These are phyloP conservation scores for Stemphylium vesicarium DNA, from an alignment of 2,329 filamentous ascomycete species.

Conservation along the genomic window DNA sequence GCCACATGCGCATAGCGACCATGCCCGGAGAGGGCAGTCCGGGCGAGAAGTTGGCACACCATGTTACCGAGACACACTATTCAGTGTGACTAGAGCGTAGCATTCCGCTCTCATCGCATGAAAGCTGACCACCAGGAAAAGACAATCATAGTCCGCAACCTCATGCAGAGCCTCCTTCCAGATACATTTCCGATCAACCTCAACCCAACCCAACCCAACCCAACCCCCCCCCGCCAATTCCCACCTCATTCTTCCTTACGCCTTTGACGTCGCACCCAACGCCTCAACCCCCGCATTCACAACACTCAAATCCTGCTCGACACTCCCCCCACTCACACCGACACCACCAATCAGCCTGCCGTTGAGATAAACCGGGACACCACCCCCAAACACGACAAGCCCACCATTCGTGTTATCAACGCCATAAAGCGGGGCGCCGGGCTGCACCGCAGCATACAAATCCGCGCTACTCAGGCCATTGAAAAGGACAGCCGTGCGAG, in stretches of 20 bases:
- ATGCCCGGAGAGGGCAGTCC: slow-evolving; percentile 7
- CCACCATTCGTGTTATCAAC: slow-evolving; percentile 38
- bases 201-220: too few relatives aligned
- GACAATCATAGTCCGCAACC: too few relatives aligned
- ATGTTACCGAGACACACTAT: background rate
- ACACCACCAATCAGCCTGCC: slow-evolving; percentile 37
- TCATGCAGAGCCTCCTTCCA: too few relatives aligned
- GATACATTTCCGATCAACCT: too few relatives aligned
- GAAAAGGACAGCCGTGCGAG: slow-evolving; percentile 36
- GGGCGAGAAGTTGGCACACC: slow-evolving; percentile 7
- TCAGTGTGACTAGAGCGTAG: background rate
- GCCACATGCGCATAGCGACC: slow-evolving; percentile 2
- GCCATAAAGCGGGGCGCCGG: slow-evolving; percentile 27
- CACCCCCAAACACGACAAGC: slow-evolving; percentile 37
- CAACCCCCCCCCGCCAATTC: too few relatives aligned
- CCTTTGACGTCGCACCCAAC: slow-evolving; percentile 21
- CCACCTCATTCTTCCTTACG: background rate
- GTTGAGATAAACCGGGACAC: slow-evolving; percentile 33
- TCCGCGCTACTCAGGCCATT: slow-evolving; percentile 28
- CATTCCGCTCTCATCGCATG: background rate
- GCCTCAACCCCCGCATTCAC: slow-evolving; percentile 25
- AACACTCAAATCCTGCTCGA: slow-evolving; percentile 35
- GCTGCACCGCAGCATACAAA: slow-evolving; percentile 23
- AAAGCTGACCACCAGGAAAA: too few relatives aligned
- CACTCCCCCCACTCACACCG: slow-evolving; percentile 38